Evolutionary conservation across 2,329 filamentous ascomycete species (phyloP).

Genomic region (Aspergillus eucalypticola): DNA sequence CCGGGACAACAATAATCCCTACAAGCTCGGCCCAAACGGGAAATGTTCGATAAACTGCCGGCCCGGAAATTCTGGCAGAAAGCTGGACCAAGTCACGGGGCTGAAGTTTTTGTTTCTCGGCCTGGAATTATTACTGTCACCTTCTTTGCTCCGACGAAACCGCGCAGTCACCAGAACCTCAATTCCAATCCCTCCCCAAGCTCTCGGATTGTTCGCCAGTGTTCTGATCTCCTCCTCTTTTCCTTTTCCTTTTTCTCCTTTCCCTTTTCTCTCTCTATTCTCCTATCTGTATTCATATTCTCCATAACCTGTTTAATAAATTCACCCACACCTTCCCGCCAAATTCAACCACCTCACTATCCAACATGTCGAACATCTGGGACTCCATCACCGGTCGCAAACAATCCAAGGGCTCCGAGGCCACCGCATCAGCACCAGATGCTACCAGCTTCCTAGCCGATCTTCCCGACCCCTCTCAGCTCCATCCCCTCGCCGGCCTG

Average conservation of each 20-base stretch:
- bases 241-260: slow-evolving; percentile 14
- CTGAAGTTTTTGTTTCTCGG: slow-evolving; percentile 41
- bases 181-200: background rate
- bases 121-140: background rate
- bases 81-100: slow-evolving; percentile 31
- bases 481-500: slow-evolving; percentile 91
- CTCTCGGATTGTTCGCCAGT: background rate
- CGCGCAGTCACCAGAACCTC: background rate
- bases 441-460: slow-evolving; percentile 82
- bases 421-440: slow-evolving; percentile 74
- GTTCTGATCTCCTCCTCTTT: slow-evolving; percentile 3
- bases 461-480: slow-evolving; percentile 80
- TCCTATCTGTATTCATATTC: slow-evolving; percentile 22
- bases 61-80: too few relatives aligned
- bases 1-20: slow-evolving; percentile 29
- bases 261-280: too few relatives aligned
- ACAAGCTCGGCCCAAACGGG: background rate
- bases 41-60: too few relatives aligned
- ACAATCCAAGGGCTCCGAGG: slow-evolving; percentile 54
- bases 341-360: background rate
- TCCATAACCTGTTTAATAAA: slow-evolving; percentile 29
- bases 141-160: background rate
- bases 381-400: slow-evolving; percentile 64
- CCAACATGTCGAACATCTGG: slow-evolving; percentile 56
- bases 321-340: slow-evolving; percentile 6